A percentile compares a stretch with the other conserved stretches of the same genome.
Conservation (phyloP, 352 stramenopile genomes). For the Pythium coloratum region DNA sequence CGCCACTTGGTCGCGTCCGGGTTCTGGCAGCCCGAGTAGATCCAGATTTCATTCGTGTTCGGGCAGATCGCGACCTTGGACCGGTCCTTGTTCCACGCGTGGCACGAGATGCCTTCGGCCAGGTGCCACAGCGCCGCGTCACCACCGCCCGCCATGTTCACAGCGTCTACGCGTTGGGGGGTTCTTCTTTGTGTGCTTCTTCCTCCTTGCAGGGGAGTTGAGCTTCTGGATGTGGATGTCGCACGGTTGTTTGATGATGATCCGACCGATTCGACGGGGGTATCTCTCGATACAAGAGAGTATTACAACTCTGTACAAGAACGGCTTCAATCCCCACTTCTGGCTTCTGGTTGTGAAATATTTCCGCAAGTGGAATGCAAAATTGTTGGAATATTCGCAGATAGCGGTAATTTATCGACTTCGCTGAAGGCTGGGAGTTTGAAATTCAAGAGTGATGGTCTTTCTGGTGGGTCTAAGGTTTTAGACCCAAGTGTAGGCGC, state of each 20-base stretch:
- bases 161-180: neutral
- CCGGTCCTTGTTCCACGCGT: conserved; percentile 91
- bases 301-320: conserved; percentile 26
- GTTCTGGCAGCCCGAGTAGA: conserved; percentile 85
- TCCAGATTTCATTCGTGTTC: conserved; percentile 93
- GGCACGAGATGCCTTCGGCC: conserved; percentile 86
- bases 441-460: conserved; percentile 20
- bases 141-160: neutral
- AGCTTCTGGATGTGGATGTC: conserved; percentile 20
- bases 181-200: conserved; percentile 19
- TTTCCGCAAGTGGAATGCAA: neutral
- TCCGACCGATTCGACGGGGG: neutral
- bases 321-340: conserved; percentile 33
- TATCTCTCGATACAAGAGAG: conserved; percentile 38
- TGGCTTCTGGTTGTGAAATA: too few species aligned
- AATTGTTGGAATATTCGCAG: neutral
- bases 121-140: conserved; percentile 75
- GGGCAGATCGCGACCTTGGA: conserved; percentile 90
- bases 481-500: neutral
- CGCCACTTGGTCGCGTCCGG: conserved; percentile 80
- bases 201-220: conserved; percentile 1
- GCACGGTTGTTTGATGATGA: conserved; percentile 23
- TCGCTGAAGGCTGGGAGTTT: neutral
- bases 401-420: neutral
- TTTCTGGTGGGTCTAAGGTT: neutral